Evolutionary conservation across 73 alveolate species (phyloP).

Genomic region (Paramecium primaurelia): DNA sequence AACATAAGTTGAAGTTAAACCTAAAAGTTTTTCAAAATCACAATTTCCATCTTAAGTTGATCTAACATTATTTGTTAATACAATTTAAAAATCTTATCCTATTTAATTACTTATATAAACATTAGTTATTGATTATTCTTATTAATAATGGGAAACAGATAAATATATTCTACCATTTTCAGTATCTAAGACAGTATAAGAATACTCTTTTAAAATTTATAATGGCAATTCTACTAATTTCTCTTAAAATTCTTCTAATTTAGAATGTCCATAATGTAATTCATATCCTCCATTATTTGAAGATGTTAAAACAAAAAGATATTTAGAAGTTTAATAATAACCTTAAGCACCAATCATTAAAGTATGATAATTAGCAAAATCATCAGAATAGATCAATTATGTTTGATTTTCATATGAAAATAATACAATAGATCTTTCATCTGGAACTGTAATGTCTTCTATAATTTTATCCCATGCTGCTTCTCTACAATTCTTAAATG

Average conservation of each 20-base stretch:
- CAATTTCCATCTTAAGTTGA: conserved; percentile 37
- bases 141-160: conserved; percentile 13
- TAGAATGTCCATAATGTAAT: conserved; percentile 16
- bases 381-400: conserved; percentile 34
- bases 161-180: conserved; percentile 11
- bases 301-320: neutral
- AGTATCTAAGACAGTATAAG: conserved; percentile 24
- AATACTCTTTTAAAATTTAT: neutral
- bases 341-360: neutral
- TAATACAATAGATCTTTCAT: neutral
- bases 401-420: neutral
- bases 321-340: neutral
- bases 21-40: conserved; percentile 32
- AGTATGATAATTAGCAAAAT: neutral
- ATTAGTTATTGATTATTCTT: neutral
- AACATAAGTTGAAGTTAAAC: neutral
- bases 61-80: neutral
- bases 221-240: neutral
- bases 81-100: conserved; percentile 12
- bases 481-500: conserved; percentile 20
- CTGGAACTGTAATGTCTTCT: conserved; percentile 28
- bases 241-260: neutral
- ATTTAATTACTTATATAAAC: neutral
- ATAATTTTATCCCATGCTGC: conserved; percentile 34
- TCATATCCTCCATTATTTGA: neutral